phyloP scores from a whole-genome alignment of 352 stramenopile genomes.

The Pythium angustatum region DNA sequence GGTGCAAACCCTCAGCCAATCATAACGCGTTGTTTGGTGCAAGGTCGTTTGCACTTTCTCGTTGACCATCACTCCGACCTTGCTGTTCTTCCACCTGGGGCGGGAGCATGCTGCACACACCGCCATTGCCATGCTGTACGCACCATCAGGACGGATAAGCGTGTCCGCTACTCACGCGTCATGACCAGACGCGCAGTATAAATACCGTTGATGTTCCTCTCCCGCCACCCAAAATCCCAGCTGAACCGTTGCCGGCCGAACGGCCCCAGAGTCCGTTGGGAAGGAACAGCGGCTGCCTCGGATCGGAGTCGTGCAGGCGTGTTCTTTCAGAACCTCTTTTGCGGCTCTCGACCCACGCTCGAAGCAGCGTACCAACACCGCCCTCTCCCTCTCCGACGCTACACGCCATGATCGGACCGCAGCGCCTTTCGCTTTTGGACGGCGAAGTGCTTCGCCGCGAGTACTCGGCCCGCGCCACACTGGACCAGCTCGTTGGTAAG shows the following conservation, averaged over 20 bases:
- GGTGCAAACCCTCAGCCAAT: neutral
- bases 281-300: no score
- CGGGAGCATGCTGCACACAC: neutral
- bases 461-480: slow-evolving; percentile 15
- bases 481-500: slow-evolving; percentile 41
- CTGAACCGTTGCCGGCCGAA: neutral
- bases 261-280: no score
- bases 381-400: neutral
- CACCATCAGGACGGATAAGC: neutral
- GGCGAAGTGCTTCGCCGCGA: slow-evolving; percentile 33
- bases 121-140: neutral
- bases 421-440: slow-evolving; percentile 42
- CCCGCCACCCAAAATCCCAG: neutral
- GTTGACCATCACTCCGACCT: neutral
- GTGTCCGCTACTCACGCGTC: neutral
- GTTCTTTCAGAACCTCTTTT: slow-evolving; percentile 7
- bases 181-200: neutral
- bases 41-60: slow-evolving; percentile 22
- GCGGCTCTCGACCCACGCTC: slow-evolving; percentile 15
- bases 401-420: slow-evolving; percentile 22
- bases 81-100: neutral
- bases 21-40: no score
- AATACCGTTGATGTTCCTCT: neutral
- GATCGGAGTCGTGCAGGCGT: no score
- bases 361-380: slow-evolving; percentile 16